Evolutionary conservation across 192 early-diverging fungal species (phyloP).

Genomic region (Coemansia sp.): DNA sequence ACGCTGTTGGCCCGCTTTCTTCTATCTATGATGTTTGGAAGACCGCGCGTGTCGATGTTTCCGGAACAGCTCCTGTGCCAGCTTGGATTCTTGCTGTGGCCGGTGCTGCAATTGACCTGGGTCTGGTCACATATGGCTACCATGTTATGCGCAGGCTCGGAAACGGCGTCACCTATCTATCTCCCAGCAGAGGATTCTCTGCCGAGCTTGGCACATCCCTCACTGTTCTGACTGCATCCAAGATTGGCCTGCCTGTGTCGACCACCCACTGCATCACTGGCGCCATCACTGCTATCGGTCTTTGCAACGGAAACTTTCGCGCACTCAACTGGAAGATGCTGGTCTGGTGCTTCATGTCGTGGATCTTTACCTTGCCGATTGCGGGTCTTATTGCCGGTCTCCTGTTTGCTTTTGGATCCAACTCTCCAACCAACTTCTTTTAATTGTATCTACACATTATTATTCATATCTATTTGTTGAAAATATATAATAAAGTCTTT

Average conservation of each 20-base stretch:
- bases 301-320: constrained; percentile 66
- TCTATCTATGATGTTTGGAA: constrained; percentile 74
- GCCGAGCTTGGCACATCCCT: constrained; percentile 74
- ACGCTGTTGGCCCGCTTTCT: constrained; percentile 79
- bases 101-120: constrained; percentile 74
- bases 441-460: constrained; percentile 1
- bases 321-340: constrained; percentile 78
- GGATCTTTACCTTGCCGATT: constrained; percentile 74
- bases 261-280: constrained; percentile 85
- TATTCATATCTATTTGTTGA: not conserved
- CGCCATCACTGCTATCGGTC: constrained; percentile 70
- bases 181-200: constrained; percentile 77
- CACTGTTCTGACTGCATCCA: constrained; percentile 78
- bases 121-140: constrained; percentile 74
- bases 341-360: constrained; percentile 64
- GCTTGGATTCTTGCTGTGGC: constrained; percentile 74
- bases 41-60: constrained; percentile 47
- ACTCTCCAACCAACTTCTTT: constrained; percentile 51
- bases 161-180: constrained; percentile 82
- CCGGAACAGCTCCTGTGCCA: constrained; percentile 63
- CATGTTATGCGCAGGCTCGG: constrained; percentile 76
- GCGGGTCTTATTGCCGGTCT: constrained; percentile 66
- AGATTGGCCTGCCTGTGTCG: constrained; percentile 76
- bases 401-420: constrained; percentile 64
- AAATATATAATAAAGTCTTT: not conserved